A percentile compares a stretch with the other conserved stretches of the same genome.
Conservation (phyloP, 805 yeast species). For the Yarrowia phangngaensis region DNA sequence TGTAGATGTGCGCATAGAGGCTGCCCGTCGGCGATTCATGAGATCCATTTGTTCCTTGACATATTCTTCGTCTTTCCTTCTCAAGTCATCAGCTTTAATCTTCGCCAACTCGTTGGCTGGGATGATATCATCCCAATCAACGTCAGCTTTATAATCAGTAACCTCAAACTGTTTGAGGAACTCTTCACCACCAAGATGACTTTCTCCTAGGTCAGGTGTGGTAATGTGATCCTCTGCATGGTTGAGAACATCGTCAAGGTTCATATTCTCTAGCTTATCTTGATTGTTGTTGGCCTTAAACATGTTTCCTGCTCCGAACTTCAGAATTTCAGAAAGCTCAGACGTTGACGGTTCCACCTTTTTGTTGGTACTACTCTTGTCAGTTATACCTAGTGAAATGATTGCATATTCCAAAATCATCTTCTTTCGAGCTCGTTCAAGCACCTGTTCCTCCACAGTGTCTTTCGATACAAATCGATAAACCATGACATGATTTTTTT, state of each 20-base stretch:
- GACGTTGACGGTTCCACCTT: constrained; percentile 75
- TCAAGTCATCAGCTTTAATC: constrained; percentile 87
- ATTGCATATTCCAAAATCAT: constrained; percentile 98
- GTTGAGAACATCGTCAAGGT: constrained; percentile 89
- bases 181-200: constrained; percentile 98
- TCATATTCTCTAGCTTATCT: constrained; percentile 89
- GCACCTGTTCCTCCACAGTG: constrained; percentile 94
- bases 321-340: constrained; percentile 87
- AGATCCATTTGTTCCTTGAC: constrained; percentile 85
- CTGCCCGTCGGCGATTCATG: constrained; percentile 75
- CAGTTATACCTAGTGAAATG: constrained; percentile 92
- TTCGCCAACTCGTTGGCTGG: constrained; percentile 89
- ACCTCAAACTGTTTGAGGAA: constrained; percentile 95
- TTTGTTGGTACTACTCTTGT: constrained; percentile 49
- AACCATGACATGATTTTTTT: constrained; percentile 95
- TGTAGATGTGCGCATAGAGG: constrained; percentile 36
- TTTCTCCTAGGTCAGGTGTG: constrained; percentile 93
- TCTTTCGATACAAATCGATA: constrained; percentile 97
- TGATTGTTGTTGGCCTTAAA: constrained; percentile 93
- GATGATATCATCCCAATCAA: constrained; percentile 98
- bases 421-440: constrained; percentile 95
- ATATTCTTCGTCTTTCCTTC: constrained; percentile 77
- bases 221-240: constrained; percentile 98
- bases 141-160: constrained; percentile 96
- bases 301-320: constrained; percentile 98